Evolutionary conservation across 1,139 yeast species (phyloP).

Genomic region (Geotrichum klebahnii): DNA sequence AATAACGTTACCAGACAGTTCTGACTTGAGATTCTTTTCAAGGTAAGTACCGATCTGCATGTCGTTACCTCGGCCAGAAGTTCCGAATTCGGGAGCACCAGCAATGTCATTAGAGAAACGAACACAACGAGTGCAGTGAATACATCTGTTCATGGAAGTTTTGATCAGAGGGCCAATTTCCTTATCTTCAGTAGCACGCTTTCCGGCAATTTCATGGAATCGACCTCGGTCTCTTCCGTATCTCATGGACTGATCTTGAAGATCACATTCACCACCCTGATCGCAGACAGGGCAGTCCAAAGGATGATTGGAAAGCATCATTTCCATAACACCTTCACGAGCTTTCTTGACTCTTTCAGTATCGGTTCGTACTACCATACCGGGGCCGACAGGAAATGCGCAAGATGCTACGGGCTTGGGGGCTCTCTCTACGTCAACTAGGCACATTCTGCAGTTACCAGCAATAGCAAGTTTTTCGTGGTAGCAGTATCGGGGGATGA

Average conservation of each 20-base stretch:
- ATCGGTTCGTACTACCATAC: conserved; percentile 83
- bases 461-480: conserved; percentile 89
- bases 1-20: conserved; percentile 81
- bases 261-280: conserved; percentile 93
- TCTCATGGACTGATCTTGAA: conserved; percentile 81
- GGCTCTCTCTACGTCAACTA: conserved; percentile 84
- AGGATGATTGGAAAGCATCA: conserved; percentile 85
- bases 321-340: conserved; percentile 87
- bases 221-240: conserved; percentile 87
- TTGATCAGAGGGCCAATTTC: conserved; percentile 86
- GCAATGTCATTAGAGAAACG: conserved; percentile 89
- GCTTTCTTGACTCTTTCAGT: conserved; percentile 78
- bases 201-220: conserved; percentile 74
- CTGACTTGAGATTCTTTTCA: conserved; percentile 79
- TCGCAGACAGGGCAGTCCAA: conserved; percentile 91
- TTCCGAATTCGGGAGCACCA: conserved; percentile 88
- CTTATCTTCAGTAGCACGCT: conserved; percentile 87
- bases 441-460: conserved; percentile 94
- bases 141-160: conserved; percentile 90
- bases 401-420: conserved; percentile 89
- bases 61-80: conserved; percentile 87
- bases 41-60: conserved; percentile 89
- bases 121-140: conserved; percentile 89
- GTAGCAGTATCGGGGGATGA: conserved; percentile 85
- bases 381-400: conserved; percentile 85